Evolutionary conservation across 805 yeast genomes (phyloP), one percentile per base, ranked within the genome.

Genomic region (Metschnikowia drakensbergensis): DNA sequence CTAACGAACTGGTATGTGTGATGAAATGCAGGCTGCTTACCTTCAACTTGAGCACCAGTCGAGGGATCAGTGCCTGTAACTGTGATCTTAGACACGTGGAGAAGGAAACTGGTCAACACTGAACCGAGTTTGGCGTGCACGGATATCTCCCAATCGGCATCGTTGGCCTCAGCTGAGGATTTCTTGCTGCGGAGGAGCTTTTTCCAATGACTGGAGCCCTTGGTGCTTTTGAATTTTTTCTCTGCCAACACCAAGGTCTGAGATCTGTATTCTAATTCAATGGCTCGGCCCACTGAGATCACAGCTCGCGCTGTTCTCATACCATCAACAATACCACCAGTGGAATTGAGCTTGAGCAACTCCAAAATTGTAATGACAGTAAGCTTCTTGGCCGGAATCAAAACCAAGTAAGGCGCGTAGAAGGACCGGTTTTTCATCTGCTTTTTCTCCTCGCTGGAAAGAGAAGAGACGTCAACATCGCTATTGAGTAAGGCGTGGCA

Each of bases 311-410:
- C 88, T 0, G 92, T 84, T 57, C 91, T 77, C 80, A 89, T 83
- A 36, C 96, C 97, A 53, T 86, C 89, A 9, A 77, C 73, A 29
- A 83, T 77, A 35, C 90, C 95, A 34, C 88, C 84, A 2, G 91
- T 81, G 3, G 90, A 80, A 53, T 84, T 81, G 46, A 86, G 67
- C 54, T 86, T 85, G 58, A 92, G 68, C 32, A 90, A 61, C 66
- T 92, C 98, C 59, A 92, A 69, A 58, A 92, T 86, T 0, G 97
- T 82, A 45, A 90, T 82, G 2, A 88, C 91, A 13, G 90, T 82
- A 75, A 91, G 75, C 60, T 88, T 88, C 51, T 87, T 88, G 0
- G 96, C 84, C 22, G 82, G 77, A 7, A 91, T 77, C n/a, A 88
- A 66, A 5, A 77, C 69, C 51, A 92, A 66, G 62, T 81, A 90